Conservation (phyloP, 768 basidiomycete genomes). For the Agaricus blazei region DNA sequence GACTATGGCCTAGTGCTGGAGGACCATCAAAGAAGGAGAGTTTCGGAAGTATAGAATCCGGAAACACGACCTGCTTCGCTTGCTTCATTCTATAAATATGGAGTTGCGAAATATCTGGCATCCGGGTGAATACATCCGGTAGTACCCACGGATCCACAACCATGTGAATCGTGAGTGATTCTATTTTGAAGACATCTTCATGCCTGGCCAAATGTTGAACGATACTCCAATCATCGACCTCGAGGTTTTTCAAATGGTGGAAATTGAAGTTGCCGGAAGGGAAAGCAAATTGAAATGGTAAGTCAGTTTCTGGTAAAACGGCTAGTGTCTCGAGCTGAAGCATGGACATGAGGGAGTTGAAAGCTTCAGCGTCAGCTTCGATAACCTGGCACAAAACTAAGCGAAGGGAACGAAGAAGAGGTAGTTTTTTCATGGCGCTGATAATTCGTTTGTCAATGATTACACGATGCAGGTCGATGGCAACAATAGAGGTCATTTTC, state of each 20-base stretch:
- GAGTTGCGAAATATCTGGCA: not conserved
- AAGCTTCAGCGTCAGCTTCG: not conserved
- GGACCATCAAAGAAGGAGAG: conserved; percentile 6
- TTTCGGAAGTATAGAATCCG: not conserved
- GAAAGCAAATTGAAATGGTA: not conserved
- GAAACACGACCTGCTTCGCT: not conserved
- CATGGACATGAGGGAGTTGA: not conserved
- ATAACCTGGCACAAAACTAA: not conserved
- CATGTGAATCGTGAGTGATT: not conserved
- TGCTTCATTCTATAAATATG: not conserved
- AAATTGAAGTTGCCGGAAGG: not conserved
- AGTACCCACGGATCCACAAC: not conserved
- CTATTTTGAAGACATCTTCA: not conserved
- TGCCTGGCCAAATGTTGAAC: not conserved
- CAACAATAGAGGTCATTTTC: conserved; percentile 1
- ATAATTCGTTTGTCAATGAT: not conserved
- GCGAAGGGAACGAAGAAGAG: not conserved
- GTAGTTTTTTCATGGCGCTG: conserved; percentile 2
- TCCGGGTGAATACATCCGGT: not conserved
- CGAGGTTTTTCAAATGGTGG: not conserved
- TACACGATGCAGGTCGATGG: not conserved
- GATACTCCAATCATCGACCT: conserved; percentile 1
- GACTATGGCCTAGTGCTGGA: not conserved
- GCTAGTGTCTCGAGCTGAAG: not conserved
- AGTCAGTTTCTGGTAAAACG: not conserved